Percentiles rank a stretch among this genome's conserved stretches.
Evolutionary conservation across 2,329 filamentous ascomycete genomes (phyloP).

Genomic region (Cryphonectria carpinicola): DNA sequence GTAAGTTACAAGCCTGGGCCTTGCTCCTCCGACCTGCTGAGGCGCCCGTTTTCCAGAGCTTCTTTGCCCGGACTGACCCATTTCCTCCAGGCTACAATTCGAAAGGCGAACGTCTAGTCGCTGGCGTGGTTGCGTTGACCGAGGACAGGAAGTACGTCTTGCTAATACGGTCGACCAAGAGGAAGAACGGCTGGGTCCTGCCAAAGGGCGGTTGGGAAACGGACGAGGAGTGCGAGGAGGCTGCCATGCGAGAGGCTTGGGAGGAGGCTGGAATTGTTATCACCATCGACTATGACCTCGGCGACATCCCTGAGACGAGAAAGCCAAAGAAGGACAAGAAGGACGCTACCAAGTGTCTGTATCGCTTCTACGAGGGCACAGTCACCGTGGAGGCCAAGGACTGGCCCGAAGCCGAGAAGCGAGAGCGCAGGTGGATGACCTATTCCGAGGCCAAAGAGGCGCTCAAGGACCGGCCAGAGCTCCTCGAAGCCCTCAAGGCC

Average conservation of each 20-base stretch:
- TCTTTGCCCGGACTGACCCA: conserved; percentile 43
- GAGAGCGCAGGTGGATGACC: conserved; percentile 86
- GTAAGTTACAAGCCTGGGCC: conserved; percentile 58
- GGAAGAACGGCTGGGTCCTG: conserved; percentile 86
- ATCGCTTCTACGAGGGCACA: conserved; percentile 85
- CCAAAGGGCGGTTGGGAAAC: conserved; percentile 98
- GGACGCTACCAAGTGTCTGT: conserved; percentile 65
- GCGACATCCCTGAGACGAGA: conserved; percentile 82
- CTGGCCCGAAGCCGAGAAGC: conserved; percentile 95
- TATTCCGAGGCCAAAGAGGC: conserved; percentile 81
- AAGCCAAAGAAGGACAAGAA: conserved; percentile 70
- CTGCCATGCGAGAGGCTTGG: conserved; percentile 92
- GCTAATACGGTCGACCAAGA: conserved; percentile 88
- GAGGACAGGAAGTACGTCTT: conserved; percentile 85
- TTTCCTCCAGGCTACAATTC: conserved; percentile 77
- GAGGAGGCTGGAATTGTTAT: conserved; percentile 94
- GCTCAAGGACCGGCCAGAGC: conserved; percentile 78
- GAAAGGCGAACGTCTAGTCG: conserved; percentile 91
- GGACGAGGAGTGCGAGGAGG: conserved; percentile 85
- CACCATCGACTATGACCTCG: conserved; percentile 82
- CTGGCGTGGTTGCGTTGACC: conserved; percentile 89
- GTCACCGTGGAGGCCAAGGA: conserved; percentile 82
- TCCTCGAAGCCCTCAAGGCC: conserved; percentile 83
- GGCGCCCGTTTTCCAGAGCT: conserved; percentile 10
- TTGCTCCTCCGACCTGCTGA: conserved; percentile 28